phyloP scores from a whole-genome alignment of 2,329 filamentous ascomycete genomes.

The Cladosporium sp. region DNA sequence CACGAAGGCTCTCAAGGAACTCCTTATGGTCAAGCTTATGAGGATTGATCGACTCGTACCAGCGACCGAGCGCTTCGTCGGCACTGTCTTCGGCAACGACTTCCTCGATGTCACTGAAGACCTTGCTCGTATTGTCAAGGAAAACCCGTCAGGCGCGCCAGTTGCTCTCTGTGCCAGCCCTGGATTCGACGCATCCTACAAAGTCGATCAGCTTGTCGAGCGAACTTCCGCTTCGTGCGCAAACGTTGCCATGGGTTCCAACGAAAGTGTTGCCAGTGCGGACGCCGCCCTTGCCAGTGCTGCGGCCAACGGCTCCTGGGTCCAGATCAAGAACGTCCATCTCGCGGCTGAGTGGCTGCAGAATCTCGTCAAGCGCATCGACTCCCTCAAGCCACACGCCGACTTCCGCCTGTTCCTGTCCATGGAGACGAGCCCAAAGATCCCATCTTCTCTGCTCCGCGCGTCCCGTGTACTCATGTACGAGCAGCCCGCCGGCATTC shows the following conservation, averaged over 20 bases:
- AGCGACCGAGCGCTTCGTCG: slow-evolving; percentile 85
- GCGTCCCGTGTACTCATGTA: slow-evolving; percentile 95
- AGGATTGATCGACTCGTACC: slow-evolving; percentile 94
- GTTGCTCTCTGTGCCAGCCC: slow-evolving; percentile 92
- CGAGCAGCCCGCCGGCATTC: slow-evolving; percentile 93
- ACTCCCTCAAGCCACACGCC: slow-evolving; percentile 87
- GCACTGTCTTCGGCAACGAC: slow-evolving; percentile 77
- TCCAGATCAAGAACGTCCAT: slow-evolving; percentile 98
- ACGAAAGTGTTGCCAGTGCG: slow-evolving; percentile 85
- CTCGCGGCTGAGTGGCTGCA: slow-evolving; percentile 94
- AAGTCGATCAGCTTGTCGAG: slow-evolving; percentile 93
- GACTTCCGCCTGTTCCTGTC: slow-evolving; percentile 95
- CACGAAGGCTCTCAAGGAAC: slow-evolving; percentile 76
- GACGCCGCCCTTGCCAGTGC: slow-evolving; percentile 95
- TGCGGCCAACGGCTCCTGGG: slow-evolving; percentile 90
- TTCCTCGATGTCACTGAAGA: slow-evolving; percentile 85
- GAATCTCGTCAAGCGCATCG: slow-evolving; percentile 94
- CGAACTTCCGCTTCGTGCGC: slow-evolving; percentile 79
- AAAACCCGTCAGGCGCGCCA: slow-evolving; percentile 80
- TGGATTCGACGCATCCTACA: slow-evolving; percentile 98
- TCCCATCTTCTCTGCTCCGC: slow-evolving; percentile 90
- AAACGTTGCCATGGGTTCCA: slow-evolving; percentile 98
- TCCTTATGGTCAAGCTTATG: slow-evolving; percentile 91
- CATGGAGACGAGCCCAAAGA: slow-evolving; percentile 96
- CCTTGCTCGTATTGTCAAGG: slow-evolving; percentile 77